Conservation (phyloP, 345 rosid genomes). For the Citrus mangshanensis region DNA sequence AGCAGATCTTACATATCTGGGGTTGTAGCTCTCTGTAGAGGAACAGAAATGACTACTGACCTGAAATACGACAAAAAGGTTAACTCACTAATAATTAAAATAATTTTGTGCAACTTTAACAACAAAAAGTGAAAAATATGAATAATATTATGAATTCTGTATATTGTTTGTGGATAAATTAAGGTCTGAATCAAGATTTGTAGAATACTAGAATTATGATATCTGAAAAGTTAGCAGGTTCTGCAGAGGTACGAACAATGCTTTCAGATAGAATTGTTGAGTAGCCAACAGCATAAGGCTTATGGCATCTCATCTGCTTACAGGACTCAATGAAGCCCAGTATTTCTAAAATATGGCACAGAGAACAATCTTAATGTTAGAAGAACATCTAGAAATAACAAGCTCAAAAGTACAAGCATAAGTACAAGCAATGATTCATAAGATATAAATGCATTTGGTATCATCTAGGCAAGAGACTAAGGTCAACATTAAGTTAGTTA, state of each 20-base stretch:
- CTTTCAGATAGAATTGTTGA: neutral
- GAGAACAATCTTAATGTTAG: neutral
- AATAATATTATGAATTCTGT: neutral
- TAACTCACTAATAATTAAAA: neutral
- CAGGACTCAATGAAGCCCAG: neutral
- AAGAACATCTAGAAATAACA: neutral
- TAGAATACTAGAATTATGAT: neutral
- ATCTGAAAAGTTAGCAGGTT: neutral
- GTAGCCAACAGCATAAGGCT: neutral
- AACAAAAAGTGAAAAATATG: neutral
- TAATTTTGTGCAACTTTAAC: neutral
- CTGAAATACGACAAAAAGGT: conserved; percentile 24
- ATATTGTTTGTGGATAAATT: neutral
- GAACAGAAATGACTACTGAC: conserved; percentile 46
- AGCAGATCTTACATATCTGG: conserved; percentile 40
- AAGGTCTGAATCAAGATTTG: neutral
- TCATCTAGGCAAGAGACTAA: neutral
- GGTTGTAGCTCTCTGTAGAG: conserved; percentile 38
- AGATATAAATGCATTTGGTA: neutral
- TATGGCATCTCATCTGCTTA: conserved; percentile 2
- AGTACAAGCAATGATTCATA: neutral
- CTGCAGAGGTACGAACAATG: neutral
- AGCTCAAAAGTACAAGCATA: neutral
- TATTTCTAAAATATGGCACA: neutral
- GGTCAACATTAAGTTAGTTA: neutral